Conservation (phyloP, 2,329 filamentous ascomycete species). For the Ceratocystis destructans region DNA sequence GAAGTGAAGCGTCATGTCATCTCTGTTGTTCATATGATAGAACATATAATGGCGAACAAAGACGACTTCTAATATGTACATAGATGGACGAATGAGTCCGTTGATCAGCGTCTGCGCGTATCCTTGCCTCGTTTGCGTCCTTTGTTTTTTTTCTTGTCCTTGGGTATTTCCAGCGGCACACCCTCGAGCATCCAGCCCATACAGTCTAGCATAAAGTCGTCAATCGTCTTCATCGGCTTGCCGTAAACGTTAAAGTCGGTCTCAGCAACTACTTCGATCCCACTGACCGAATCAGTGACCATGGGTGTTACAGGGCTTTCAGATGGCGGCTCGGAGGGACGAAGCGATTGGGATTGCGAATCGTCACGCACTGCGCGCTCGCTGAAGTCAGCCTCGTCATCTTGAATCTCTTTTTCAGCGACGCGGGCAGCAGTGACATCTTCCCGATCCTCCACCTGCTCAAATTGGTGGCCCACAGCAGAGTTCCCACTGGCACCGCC, state of each 20-base stretch:
- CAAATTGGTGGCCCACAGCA: slow-evolving; percentile 69
- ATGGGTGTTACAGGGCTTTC: slow-evolving; percentile 1
- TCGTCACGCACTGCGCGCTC: slow-evolving; percentile 32
- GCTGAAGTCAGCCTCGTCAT: slow-evolving; percentile 73
- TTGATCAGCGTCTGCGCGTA: slow-evolving; percentile 36
- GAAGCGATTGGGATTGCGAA: slow-evolving; percentile 13
- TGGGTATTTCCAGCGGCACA: slow-evolving; percentile 48
- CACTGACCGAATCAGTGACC: slow-evolving; percentile 23
- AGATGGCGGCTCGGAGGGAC: neutral
- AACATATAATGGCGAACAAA: neutral
- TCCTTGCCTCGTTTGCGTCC: slow-evolving; percentile 42
- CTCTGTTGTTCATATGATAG: neutral
- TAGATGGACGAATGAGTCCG: neutral
- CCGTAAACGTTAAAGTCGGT: slow-evolving; percentile 47
- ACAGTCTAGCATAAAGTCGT: slow-evolving; percentile 59
- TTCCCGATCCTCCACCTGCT: slow-evolving; percentile 82
- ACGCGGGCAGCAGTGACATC: slow-evolving; percentile 78
- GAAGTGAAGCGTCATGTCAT: neutral
- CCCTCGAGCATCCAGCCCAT: slow-evolving; percentile 50
- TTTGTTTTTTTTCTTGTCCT: slow-evolving; percentile 50
- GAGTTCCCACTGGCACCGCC: slow-evolving; percentile 31
- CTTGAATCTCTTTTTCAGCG: slow-evolving; percentile 77
- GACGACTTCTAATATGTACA: neutral
- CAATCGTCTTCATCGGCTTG: slow-evolving; percentile 45
- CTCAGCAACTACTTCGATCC: slow-evolving; percentile 26